Evolutionary conservation across 163 green algal genomes (phyloP).

Genomic region (Scenedesmus sp.): DNA sequence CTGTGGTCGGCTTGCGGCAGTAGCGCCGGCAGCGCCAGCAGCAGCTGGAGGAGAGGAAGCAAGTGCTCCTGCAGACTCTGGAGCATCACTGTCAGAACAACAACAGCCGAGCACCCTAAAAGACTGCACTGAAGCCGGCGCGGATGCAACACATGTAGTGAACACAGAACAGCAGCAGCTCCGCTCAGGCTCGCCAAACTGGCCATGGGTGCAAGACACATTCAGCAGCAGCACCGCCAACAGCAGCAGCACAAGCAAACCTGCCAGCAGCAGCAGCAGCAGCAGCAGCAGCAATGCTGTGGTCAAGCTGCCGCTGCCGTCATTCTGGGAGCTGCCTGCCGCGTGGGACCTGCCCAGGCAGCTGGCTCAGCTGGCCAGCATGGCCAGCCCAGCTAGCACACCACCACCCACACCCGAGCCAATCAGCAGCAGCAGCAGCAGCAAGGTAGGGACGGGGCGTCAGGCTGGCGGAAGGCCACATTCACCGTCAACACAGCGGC

Average conservation of each 20-base stretch:
- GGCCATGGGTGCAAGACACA: neutral
- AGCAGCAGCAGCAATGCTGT: neutral
- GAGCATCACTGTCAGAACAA: neutral
- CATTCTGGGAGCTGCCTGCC: neutral
- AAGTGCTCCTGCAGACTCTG: neutral
- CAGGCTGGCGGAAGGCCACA: neutral
- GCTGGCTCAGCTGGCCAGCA: neutral
- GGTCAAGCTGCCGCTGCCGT: neutral
- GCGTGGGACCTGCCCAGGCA: neutral
- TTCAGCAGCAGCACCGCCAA: neutral
- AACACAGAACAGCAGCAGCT: slow-evolving; percentile 12
- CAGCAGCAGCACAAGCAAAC: neutral
- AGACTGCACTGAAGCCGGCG: neutral
- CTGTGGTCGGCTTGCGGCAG: neutral
- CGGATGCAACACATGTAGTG: neutral
- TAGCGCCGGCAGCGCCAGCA: slow-evolving; percentile 10
- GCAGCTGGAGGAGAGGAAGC: slow-evolving; percentile 5
- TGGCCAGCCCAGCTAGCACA: neutral
- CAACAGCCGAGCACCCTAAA: neutral
- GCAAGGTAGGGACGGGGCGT: neutral
- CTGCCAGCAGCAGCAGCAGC: neutral
- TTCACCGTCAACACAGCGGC: neutral
- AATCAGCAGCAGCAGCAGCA: neutral
- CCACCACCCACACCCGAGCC: neutral
- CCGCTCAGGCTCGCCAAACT: neutral